Evolutionary conservation across 2,329 filamentous ascomycete genomes (phyloP).

Genomic region (Trematosphaeria pertusa): DNA sequence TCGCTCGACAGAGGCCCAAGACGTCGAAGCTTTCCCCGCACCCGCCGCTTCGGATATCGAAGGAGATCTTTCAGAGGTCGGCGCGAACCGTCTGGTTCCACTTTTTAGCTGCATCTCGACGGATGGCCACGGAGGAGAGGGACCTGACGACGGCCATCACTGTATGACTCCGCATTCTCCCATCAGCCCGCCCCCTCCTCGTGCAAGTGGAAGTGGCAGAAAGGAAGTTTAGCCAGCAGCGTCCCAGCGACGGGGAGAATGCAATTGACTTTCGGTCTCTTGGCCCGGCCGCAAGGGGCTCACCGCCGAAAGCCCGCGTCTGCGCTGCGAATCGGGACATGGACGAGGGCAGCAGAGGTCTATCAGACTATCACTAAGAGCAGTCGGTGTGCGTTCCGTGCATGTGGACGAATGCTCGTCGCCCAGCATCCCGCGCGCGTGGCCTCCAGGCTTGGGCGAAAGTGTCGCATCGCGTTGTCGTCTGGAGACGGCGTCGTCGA

Average conservation of each 20-base stretch:
- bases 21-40: constrained; percentile 41
- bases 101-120: constrained; percentile 5
- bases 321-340: constrained; percentile 1
- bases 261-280: not conserved
- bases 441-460: not conserved
- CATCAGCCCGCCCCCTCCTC: too few species aligned
- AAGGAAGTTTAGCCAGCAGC: constrained; percentile 1
- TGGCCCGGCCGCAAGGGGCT: not conserved
- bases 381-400: constrained; percentile 21
- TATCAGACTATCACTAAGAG: constrained; percentile 4
- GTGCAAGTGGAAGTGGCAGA: too few species aligned
- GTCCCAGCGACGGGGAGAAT: not conserved
- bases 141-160: not conserved
- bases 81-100: constrained; percentile 18
- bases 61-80: constrained; percentile 5
- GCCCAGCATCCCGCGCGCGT: not conserved
- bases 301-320: not conserved
- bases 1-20: not conserved
- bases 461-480: not conserved
- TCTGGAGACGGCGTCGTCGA: constrained; percentile 4
- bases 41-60: constrained; percentile 15
- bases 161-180: too few species aligned
- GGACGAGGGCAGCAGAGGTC: not conserved
- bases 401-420: constrained; percentile 5
- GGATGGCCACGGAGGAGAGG: not conserved